These are phyloP conservation scores for Caulochytrium protostelioides DNA, from an alignment of 371 early-diverging fungal genomes.

Conservation along the genomic window DNA sequence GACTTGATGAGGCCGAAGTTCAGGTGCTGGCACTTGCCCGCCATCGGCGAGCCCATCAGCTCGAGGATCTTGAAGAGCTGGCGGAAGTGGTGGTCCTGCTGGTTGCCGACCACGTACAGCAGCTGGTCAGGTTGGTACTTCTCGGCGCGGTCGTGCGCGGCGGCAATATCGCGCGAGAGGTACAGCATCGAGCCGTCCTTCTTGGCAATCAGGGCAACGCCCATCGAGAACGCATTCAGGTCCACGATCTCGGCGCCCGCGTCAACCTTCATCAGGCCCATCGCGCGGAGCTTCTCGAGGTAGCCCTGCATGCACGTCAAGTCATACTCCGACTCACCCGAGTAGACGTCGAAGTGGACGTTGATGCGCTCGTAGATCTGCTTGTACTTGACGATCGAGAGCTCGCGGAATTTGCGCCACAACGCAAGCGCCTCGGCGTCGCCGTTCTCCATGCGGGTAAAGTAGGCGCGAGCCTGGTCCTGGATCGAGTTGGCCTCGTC, in stretches of 20 bases:
- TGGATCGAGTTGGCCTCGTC: slow-evolving; percentile 49
- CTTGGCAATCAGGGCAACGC: slow-evolving; percentile 73
- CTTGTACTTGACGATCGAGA: slow-evolving; percentile 88
- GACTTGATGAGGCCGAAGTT: slow-evolving; percentile 88
- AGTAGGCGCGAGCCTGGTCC: slow-evolving; percentile 85
- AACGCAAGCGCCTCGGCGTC: slow-evolving; percentile 59
- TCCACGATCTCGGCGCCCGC: slow-evolving; percentile 77
- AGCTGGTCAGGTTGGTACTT: slow-evolving; percentile 80
- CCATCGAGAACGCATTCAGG: slow-evolving; percentile 61
- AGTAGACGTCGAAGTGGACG: slow-evolving; percentile 90
- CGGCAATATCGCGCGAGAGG: slow-evolving; percentile 95
- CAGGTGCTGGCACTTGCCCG: slow-evolving; percentile 67
- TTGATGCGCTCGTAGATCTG: slow-evolving; percentile 82
- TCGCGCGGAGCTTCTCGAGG: slow-evolving; percentile 43
- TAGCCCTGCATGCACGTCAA: slow-evolving; percentile 54
- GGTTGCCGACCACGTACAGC: slow-evolving; percentile 88
- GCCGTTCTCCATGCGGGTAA: slow-evolving; percentile 88
- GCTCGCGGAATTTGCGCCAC: slow-evolving; percentile 83
- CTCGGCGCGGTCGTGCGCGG: slow-evolving; percentile 81
- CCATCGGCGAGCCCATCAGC: slow-evolving; percentile 57
- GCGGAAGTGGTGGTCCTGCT: slow-evolving; percentile 89
- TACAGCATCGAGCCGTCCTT: slow-evolving; percentile 93
- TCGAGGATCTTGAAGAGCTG: slow-evolving; percentile 90
- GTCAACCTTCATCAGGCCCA: slow-evolving; percentile 46
- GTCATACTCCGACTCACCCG: slow-evolving; percentile 89